Conservation (phyloP, 768 basidiomycete genomes). For the Daedalea quercina region DNA sequence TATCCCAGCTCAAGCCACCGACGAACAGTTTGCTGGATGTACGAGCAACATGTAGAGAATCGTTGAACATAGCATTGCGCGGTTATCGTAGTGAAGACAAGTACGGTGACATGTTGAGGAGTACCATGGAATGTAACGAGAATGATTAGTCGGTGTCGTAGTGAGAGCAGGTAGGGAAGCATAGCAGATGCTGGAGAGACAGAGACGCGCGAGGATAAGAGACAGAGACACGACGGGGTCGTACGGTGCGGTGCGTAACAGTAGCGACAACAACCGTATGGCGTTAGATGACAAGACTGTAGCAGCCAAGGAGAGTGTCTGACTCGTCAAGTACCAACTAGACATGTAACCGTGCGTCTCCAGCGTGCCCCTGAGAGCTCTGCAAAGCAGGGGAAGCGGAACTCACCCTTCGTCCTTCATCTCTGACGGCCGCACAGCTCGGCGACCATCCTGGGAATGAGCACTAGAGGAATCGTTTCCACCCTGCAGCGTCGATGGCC, state of each 20-base stretch:
- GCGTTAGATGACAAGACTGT: background rate
- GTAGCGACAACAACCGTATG: constrained; percentile 7
- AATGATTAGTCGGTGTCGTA: constrained; percentile 16
- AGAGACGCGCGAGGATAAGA: constrained; percentile 4
- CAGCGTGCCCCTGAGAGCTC: background rate
- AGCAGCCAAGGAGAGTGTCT: background rate
- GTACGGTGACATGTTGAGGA: constrained; percentile 15
- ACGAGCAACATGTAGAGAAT: constrained; percentile 5
- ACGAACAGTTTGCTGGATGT: constrained; percentile 94
- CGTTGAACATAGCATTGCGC: constrained; percentile 7
- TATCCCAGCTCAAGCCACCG: constrained; percentile 98
- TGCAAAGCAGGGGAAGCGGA: background rate
- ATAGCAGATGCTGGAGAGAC: constrained; percentile 3
- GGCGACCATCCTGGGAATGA: constrained; percentile 33
- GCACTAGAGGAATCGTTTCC: constrained; percentile 25
- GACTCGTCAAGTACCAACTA: background rate
- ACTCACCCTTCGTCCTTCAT: constrained; percentile 98
- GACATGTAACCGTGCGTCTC: background rate
- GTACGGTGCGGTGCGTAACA: background rate
- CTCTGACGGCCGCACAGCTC: constrained; percentile 63
- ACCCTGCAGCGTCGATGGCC: constrained; percentile 1
- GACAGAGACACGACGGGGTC: constrained; percentile 3
- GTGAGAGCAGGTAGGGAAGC: constrained; percentile 2
- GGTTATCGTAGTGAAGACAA: constrained; percentile 11
- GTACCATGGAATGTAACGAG: constrained; percentile 10